Percentiles rank a stretch among this genome's conserved stretches.
Evolutionary conservation across 768 basidiomycete genomes (phyloP).

Genomic region (Pisolithus tinctorius): DNA sequence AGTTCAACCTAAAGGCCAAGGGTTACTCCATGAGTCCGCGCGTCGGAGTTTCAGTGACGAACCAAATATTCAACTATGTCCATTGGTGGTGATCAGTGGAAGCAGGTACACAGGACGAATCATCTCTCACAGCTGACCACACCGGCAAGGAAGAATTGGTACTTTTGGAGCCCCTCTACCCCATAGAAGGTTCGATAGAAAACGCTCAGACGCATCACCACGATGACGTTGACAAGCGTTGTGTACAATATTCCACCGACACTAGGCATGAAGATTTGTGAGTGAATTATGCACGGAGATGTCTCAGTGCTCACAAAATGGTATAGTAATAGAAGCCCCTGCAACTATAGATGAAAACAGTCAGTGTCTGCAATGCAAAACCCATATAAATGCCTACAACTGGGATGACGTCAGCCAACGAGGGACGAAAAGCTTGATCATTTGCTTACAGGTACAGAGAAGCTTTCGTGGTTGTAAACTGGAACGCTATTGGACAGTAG

Average conservation of each 20-base stretch:
- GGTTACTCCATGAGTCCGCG: neutral
- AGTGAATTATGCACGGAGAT: too few species aligned
- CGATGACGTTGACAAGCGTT: constrained; percentile 15
- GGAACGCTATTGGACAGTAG: neutral
- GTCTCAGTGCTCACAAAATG: too few species aligned
- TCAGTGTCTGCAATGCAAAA: neutral
- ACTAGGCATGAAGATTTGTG: too few species aligned
- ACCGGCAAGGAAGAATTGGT: neutral
- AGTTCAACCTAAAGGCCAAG: neutral
- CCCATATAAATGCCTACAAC: neutral
- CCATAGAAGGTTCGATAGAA: constrained; percentile 3
- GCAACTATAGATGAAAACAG: constrained; percentile 6
- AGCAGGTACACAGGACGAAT: neutral
- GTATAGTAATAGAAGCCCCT: constrained; percentile 5
- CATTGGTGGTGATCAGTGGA: neutral
- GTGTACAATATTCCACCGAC: too few species aligned
- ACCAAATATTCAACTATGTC: neutral
- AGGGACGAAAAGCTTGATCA: neutral
- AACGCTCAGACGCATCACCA: constrained; percentile 16
- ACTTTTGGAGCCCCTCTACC: neutral
- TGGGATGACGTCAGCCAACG: neutral
- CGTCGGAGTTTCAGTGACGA: neutral
- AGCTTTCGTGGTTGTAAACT: neutral
- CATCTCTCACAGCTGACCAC: neutral
- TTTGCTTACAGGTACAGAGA: neutral